Percentiles rank a stretch among this genome's conserved stretches.
Conservation (phyloP, 495 filamentous ascomycete species). For the Lophiotrema nucula region DNA sequence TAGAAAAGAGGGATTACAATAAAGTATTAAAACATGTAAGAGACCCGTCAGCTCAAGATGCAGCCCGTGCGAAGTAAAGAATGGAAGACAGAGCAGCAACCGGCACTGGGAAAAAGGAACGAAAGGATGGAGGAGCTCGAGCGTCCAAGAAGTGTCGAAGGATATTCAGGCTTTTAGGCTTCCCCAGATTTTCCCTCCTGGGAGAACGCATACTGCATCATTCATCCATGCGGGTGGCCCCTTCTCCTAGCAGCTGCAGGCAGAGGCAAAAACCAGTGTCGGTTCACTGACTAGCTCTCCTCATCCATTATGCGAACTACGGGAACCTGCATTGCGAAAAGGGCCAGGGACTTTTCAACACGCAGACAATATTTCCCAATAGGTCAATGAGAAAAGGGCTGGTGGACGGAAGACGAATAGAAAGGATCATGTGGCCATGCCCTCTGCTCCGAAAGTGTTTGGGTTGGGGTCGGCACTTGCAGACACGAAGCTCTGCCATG, state of each 20-base stretch:
- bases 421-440: background rate
- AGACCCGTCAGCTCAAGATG: too few relatives aligned
- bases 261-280: too few relatives aligned
- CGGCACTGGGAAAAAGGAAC: background rate
- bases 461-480: too few relatives aligned
- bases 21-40: slow-evolving; percentile 2
- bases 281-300: too few relatives aligned
- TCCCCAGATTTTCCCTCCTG: slow-evolving; percentile 18
- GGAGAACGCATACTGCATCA: too few relatives aligned
- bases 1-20: slow-evolving; percentile 1
- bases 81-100: background rate
- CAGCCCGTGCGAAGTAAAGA: background rate
- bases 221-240: too few relatives aligned
- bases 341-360: too few relatives aligned
- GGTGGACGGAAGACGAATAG: background rate
- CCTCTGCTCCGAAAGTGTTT: slow-evolving; percentile 11
- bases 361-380: too few relatives aligned
- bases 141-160: slow-evolving; percentile 12
- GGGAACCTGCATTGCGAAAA: too few relatives aligned
- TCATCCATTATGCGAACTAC: too few relatives aligned
- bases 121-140: background rate
- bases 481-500: slow-evolving; percentile 1
- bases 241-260: too few relatives aligned
- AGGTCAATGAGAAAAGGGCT: too few relatives aligned
- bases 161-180: slow-evolving; percentile 33